Conservation (phyloP, 2,329 filamentous ascomycete genomes). For the Alternaria ethzedia region DNA sequence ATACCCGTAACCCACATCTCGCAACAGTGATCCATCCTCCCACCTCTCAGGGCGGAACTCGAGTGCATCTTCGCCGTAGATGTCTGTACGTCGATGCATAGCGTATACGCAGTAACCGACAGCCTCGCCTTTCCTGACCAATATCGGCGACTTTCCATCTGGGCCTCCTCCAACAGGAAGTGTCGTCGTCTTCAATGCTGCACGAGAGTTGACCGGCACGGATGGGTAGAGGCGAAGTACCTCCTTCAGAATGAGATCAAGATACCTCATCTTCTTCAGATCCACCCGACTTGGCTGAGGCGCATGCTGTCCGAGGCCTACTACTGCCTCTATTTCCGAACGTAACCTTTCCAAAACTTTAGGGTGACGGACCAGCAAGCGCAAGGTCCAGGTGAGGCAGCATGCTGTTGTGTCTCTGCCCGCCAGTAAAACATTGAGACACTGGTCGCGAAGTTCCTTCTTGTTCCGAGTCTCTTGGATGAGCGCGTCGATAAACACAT, state of each 20-base stretch:
- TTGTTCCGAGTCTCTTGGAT: conserved; percentile 72
- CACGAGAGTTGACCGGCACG: conserved; percentile 37
- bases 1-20: conserved; percentile 29
- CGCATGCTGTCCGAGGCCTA: conserved; percentile 29
- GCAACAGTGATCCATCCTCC: conserved; percentile 29
- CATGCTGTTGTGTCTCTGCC: conserved; percentile 87
- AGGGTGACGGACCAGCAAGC: conserved; percentile 45
- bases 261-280: conserved; percentile 11
- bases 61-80: conserved; percentile 47
- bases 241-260: conserved; percentile 34
- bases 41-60: conserved; percentile 45
- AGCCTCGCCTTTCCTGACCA: conserved; percentile 38
- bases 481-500: conserved; percentile 87
- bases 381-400: conserved; percentile 75
- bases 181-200: conserved; percentile 34
- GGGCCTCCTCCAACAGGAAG: conserved; percentile 41
- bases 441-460: conserved; percentile 77
- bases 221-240: conserved; percentile 44
- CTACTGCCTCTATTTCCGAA: conserved; percentile 32
- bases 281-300: conserved; percentile 23
- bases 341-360: conserved; percentile 37
- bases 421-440: conserved; percentile 80
- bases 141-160: conserved; percentile 37
- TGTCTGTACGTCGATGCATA: conserved; percentile 43
- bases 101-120: conserved; percentile 36